A percentile compares a stretch with the other conserved stretches of the same genome.
Conservation (phyloP, 352 stramenopile species). For the Phytophthora cactorum region DNA sequence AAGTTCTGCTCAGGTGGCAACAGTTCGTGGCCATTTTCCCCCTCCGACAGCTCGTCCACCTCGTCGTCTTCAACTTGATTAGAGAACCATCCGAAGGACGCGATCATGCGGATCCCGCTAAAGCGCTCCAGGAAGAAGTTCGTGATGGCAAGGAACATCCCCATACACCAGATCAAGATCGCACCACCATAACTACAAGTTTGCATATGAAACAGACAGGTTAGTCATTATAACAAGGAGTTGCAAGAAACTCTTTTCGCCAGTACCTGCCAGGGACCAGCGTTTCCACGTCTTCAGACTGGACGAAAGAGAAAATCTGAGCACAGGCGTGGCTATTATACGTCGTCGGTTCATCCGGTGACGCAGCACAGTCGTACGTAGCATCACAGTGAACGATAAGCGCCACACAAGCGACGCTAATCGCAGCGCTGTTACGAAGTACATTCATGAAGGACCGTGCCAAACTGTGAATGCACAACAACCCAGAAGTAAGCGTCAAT, state of each 20-base stretch:
- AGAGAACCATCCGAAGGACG: slow-evolving; percentile 73
- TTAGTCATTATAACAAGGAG: neutral
- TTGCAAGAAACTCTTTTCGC: neutral
- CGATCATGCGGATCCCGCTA: slow-evolving; percentile 82
- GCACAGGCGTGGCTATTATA: slow-evolving; percentile 86
- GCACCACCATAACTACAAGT: slow-evolving; percentile 70
- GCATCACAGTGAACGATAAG: slow-evolving; percentile 86
- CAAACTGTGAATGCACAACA: slow-evolving; percentile 39
- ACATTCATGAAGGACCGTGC: slow-evolving; percentile 83
- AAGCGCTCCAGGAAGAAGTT: slow-evolving; percentile 87
- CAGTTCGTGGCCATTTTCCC: slow-evolving; percentile 61
- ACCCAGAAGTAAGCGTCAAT: neutral
- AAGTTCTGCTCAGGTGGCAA: slow-evolving; percentile 77
- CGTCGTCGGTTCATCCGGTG: slow-evolving; percentile 42
- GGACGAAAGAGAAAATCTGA: slow-evolving; percentile 76
- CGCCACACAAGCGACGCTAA: slow-evolving; percentile 82
- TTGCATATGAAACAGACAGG: neutral
- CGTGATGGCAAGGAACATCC: slow-evolving; percentile 79
- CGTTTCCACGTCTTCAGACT: slow-evolving; percentile 49
- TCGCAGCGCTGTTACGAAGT: slow-evolving; percentile 80
- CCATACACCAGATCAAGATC: slow-evolving; percentile 86
- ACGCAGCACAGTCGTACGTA: slow-evolving; percentile 49
- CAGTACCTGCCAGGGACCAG: slow-evolving; percentile 70
- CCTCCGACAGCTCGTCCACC: slow-evolving; percentile 36
- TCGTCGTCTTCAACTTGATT: slow-evolving; percentile 61